Evolutionary conservation across 1,284 basidiomycete species (phyloP).

Genomic region (Phellopilus nigrolimitatus): DNA sequence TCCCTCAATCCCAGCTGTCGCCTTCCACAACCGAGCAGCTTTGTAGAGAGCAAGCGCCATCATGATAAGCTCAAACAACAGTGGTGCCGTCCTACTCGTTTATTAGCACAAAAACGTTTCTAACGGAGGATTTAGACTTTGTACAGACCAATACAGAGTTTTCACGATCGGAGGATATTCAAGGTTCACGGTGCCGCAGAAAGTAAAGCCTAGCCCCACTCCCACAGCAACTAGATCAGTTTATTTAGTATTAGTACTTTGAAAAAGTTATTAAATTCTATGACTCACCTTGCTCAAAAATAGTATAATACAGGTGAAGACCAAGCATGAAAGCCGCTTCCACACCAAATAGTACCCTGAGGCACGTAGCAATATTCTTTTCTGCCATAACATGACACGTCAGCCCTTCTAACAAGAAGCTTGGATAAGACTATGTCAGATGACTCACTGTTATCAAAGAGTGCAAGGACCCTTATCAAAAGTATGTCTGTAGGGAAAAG

Average conservation of each 20-base stretch:
- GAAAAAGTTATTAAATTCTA: background rate
- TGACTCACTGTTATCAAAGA: background rate
- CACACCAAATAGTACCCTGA: background rate
- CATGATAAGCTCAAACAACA: background rate
- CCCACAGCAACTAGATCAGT: background rate
- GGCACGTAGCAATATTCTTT: background rate
- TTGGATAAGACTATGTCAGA: background rate
- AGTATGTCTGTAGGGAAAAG: constrained; percentile 5
- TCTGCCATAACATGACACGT: background rate
- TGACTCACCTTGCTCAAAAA: background rate
- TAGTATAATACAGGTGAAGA: no score
- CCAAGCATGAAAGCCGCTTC: background rate
- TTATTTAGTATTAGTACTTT: background rate
- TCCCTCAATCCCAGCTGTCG: background rate
- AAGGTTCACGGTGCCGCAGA: background rate
- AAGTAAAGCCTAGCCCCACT: background rate
- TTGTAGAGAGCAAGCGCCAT: constrained; percentile 3
- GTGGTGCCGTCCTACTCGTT: background rate
- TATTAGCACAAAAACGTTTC: background rate
- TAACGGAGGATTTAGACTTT: background rate
- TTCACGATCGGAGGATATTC: background rate
- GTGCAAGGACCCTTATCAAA: constrained; percentile 8
- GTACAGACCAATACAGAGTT: background rate
- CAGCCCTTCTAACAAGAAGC: background rate
- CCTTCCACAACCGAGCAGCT: background rate